Evolutionary conservation across 495 filamentous ascomycete genomes (phyloP).

Genomic region (Aspergillus ellipticus): DNA sequence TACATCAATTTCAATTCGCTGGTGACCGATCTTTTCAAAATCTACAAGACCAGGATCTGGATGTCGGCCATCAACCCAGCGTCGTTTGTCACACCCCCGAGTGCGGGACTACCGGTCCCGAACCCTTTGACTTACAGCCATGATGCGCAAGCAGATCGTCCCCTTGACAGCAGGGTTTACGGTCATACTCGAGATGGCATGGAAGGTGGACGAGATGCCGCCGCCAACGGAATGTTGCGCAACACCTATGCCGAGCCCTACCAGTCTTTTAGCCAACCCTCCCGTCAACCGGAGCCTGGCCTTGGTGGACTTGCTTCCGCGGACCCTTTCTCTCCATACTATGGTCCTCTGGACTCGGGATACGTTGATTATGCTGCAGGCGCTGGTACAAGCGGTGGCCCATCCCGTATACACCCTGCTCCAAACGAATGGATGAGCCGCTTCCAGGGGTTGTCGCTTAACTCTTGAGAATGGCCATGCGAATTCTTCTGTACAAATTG

Average conservation of each 20-base stretch:
- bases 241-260: constrained; percentile 37
- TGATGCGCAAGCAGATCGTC: constrained; percentile 31
- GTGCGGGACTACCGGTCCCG: constrained; percentile 57
- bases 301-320: constrained; percentile 21
- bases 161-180: constrained; percentile 32
- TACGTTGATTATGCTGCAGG: constrained; percentile 32
- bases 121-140: constrained; percentile 35
- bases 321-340: constrained; percentile 40
- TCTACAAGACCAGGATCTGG: constrained; percentile 99
- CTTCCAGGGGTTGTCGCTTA: constrained; percentile 52
- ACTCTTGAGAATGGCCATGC: constrained; percentile 28
- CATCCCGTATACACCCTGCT: constrained; percentile 34
- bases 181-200: constrained; percentile 24
- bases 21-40: constrained; percentile 96
- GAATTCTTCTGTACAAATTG: background rate
- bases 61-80: constrained; percentile 99
- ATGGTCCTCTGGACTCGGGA: constrained; percentile 30
- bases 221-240: constrained; percentile 32
- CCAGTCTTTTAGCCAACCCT: constrained; percentile 30
- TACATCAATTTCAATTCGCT: constrained; percentile 99
- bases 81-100: constrained; percentile 80
- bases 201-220: constrained; percentile 30
- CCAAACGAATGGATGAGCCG: constrained; percentile 42
- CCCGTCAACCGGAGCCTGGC: constrained; percentile 28
- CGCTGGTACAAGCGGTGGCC: constrained; percentile 20